Evolutionary conservation across 2,329 filamentous ascomycete species (phyloP), one percentile per base, ranked within the genome.

Genomic region (Mycosphaerelloides madeirae): DNA sequence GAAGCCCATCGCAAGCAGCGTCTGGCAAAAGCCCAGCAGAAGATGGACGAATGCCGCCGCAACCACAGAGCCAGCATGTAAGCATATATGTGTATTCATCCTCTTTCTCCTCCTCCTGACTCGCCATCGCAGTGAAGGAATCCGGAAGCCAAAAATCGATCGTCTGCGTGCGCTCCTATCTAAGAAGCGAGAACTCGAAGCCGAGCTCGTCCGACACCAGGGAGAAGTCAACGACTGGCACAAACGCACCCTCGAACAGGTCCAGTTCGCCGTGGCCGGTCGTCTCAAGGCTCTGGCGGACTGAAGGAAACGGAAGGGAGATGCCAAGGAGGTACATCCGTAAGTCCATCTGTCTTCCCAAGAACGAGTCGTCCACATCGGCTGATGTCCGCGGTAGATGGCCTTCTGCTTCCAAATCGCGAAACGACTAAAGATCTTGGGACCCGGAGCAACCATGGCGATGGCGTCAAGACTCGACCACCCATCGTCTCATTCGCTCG

Each of bases 121-220:
- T 2, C 22, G 3, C 34, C 25, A 22, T 16, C 18, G 11, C 44
- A 50, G 42, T 12, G 37, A 31, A 12, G 25, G 19, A 11, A 22
- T 44, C 3, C 51, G 41, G 5, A 51, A 44, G 8, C 56, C 57
- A 15, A 52, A 58, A 22, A 22, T 59, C 29, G 44, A 53, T 19
- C 50, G 46, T 9, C 46, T 61, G n/a, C 37, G 49, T 13, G 41
- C 50, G 28, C 49, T 61, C 9, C 41, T 58, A 8, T 34, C 42
- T 8, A 44, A 46, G 41, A 54, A 54, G 38, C 44, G 44, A n/a
- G 38, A 50, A 8, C 20, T 56, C 4, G 49, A 57, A 18, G 18
- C 12, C 8, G 22, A 52, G 16, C 42, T 56, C 9, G 42, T 53
- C 0, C 38, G 41, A 5, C 52, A 43, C 15, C 33, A 41, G 15